Base-by-base conservation (phyloP, 495 filamentous ascomycete genomes). In the Penicillium dipodomyicola region DNA sequence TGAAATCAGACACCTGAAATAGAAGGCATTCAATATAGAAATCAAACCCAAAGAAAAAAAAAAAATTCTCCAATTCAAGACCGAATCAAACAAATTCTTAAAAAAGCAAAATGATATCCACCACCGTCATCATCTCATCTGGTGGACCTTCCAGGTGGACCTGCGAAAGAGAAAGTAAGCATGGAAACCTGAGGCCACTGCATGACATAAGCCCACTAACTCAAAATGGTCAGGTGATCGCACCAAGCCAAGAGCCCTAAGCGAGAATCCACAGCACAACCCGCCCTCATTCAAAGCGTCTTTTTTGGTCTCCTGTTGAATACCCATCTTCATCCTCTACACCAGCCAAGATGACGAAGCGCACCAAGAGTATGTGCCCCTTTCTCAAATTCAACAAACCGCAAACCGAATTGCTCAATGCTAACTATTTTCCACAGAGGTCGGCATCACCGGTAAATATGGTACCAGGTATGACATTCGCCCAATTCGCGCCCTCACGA, bases 301-400 rank as follows among this genome's bases (percentile, higher is more conserved):
- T 67, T 67, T 62, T 73, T 76, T 63, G 69, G 73, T 67, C 70
- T 71, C 65, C 67, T 64, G 72, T 64, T 69, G 67, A 68, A 62
- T 71, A 68, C 67, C 69, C 70, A 74, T 73, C 72, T 75, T 75
- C 68, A 74, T 69, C 71, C 64, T 71, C 64, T 67, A 68, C 71
- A 73, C 69, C 71, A 69, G 66, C 67, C 83, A 91, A 86, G 75
- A 96, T 96, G 91, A 93, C 91, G 70, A 96, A 96, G 82, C 85
- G 91, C 80, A 96, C 91, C 53, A 96, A 96, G 88, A 96, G 81
- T 84, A 73, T 68, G 80, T 74, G 54, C 32, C 50, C 15, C 47
- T 39, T 37, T 39, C 53, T 47, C 25, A 15, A 39, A 58, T 35
- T 52, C 44, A 50, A 19, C 44, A 27, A 41, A 33, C 35, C 20